These are phyloP conservation scores for Myrica gale DNA, from an alignment of 306 rosid species.

Conservation along the genomic window DNA sequence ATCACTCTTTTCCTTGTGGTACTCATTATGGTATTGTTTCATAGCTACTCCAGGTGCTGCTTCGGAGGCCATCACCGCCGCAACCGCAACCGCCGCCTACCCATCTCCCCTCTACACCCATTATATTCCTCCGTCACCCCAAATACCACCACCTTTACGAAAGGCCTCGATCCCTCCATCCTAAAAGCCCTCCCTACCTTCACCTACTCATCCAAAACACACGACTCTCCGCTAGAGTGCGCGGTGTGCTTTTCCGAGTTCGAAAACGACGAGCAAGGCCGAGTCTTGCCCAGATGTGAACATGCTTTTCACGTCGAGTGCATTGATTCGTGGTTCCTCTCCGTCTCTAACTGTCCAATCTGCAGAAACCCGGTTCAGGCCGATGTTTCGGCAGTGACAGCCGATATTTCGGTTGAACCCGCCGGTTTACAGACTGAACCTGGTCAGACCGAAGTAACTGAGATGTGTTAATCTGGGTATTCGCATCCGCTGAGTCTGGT, in stretches of 20 bases:
- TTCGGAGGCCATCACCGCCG: background rate
- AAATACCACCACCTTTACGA: background rate
- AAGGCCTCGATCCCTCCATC: conserved; percentile 35
- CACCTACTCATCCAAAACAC: conserved; percentile 25
- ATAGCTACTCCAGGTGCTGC: conserved; percentile 30
- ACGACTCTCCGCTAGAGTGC: conserved; percentile 32
- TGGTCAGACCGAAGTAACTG: background rate
- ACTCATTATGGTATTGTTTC: conserved; percentile 27
- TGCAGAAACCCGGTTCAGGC: conserved; percentile 36
- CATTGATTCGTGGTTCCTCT: conserved; percentile 49
- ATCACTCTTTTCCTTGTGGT: conserved; percentile 36
- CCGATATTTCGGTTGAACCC: background rate
- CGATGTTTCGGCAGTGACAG: background rate
- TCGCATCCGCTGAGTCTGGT: conserved; percentile 12
- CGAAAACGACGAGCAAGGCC: conserved; percentile 35
- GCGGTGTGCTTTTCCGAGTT: conserved; percentile 54
- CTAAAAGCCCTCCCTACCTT: conserved; percentile 46
- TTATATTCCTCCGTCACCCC: background rate
- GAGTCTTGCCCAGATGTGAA: conserved; percentile 45
- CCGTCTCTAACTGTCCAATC: conserved; percentile 58
- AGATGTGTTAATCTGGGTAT: conserved; percentile 23
- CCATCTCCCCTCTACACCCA: conserved; percentile 16
- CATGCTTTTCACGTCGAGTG: conserved; percentile 50
- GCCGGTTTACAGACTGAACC: background rate
- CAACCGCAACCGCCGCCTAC: conserved; percentile 22